These are phyloP conservation scores for Pseudogymnoascus sp. DNA, from an alignment of 2,329 filamentous ascomycete genomes.

Conservation along the genomic window DNA sequence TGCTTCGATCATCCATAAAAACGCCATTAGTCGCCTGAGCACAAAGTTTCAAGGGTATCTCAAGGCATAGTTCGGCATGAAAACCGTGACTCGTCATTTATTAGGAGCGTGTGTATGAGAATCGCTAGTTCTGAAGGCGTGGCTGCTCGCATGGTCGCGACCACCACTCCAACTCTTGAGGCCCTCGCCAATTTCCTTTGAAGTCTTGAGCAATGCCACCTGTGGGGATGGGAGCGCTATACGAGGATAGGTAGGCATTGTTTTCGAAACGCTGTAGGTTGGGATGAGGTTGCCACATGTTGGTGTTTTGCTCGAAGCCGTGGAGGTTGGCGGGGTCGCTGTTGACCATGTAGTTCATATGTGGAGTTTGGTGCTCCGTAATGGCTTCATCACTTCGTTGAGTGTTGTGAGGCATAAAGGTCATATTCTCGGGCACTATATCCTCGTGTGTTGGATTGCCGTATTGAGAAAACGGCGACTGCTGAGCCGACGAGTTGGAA, in stretches of 20 bases:
- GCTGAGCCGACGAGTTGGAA: neutral
- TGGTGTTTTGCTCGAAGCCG: neutral
- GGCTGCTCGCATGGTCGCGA: neutral
- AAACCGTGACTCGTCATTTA: neutral
- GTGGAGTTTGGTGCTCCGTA: slow-evolving; percentile 22
- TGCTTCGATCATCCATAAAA: neutral
- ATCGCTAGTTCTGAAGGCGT: neutral
- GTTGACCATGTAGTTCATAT: neutral
- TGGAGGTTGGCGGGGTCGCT: neutral
- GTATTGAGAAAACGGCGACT: slow-evolving; percentile 3
- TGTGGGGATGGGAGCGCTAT: neutral
- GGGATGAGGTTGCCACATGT: neutral
- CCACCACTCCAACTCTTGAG: neutral
- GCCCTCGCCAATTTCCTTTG: neutral
- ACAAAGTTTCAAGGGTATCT: neutral
- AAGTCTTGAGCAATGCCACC: neutral
- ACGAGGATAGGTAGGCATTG: neutral
- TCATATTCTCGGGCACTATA: neutral
- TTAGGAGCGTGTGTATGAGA: neutral
- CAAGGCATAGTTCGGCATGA: neutral
- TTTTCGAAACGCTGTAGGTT: neutral
- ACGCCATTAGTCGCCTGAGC: neutral
- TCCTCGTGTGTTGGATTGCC: neutral
- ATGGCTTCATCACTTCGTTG: slow-evolving; percentile 52
- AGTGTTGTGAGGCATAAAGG: slow-evolving; percentile 41